Evolutionary conservation across 2,329 filamentous ascomycete species (phyloP).

Genomic region (Phaeophleospora eucalypticola): DNA sequence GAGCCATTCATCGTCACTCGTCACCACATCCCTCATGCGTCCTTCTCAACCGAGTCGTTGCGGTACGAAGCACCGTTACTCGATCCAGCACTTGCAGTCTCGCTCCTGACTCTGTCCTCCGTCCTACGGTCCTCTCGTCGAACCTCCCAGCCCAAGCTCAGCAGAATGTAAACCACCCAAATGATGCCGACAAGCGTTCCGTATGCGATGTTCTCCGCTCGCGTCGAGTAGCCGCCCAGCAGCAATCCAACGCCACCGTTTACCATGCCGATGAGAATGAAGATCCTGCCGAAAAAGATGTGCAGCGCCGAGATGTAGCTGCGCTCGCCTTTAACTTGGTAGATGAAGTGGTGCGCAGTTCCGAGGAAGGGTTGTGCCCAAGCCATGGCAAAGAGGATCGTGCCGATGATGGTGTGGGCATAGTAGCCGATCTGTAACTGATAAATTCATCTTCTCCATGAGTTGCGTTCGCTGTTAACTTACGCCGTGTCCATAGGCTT

Average conservation of each 20-base stretch:
- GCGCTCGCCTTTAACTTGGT: neutral
- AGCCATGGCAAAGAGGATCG: neutral
- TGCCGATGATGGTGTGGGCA: conserved; percentile 3
- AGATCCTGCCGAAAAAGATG: conserved; percentile 1
- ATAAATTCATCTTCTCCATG: neutral
- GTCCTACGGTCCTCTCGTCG: neutral
- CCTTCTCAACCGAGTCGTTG: neutral
- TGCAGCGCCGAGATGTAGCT: neutral
- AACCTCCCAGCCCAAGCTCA: conserved; percentile 3
- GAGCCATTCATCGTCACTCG: too few relatives aligned
- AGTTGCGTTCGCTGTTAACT: neutral
- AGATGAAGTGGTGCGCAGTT: conserved; percentile 1
- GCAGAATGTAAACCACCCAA: conserved; percentile 4
- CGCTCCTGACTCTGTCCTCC: neutral
- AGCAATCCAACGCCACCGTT: conserved; percentile 4
- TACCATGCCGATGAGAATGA: conserved; percentile 1
- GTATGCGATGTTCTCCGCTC: conserved; percentile 6
- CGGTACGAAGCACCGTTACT: neutral
- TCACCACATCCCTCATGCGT: too few relatives aligned
- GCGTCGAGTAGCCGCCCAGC: neutral
- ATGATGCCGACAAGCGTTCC: conserved; percentile 1
- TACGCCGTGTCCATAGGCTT: neutral
- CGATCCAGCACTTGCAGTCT: neutral
- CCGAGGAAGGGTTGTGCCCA: conserved; percentile 3
- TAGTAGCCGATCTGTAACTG: neutral